A percentile compares a stretch with the other conserved stretches of the same genome.
Evolutionary conservation across 345 rosid species (phyloP).

Genomic region (Syzygium grande): DNA sequence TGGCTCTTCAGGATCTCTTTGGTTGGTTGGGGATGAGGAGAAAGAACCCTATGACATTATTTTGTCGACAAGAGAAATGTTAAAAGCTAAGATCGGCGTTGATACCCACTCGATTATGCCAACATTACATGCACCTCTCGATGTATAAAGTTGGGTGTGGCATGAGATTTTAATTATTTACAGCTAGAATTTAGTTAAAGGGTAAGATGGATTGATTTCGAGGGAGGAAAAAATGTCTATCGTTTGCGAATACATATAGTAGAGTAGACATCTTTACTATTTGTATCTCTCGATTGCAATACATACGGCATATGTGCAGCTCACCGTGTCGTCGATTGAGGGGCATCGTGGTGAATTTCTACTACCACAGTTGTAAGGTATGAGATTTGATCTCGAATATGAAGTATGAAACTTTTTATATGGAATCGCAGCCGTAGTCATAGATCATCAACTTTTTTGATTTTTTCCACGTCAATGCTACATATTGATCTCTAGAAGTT

Average conservation of each 20-base stretch:
- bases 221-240: background rate
- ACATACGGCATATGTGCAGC: background rate
- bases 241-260: background rate
- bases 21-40: background rate
- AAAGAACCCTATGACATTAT: background rate
- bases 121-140: background rate
- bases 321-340: background rate
- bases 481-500: background rate
- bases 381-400: background rate
- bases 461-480: background rate
- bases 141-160: background rate
- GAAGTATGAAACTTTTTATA: background rate
- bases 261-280: background rate
- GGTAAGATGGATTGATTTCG: background rate
- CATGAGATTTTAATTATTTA: background rate
- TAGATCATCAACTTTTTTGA: background rate
- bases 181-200: background rate
- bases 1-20: background rate
- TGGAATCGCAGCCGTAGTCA: background rate
- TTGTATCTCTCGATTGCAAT: background rate
- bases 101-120: background rate
- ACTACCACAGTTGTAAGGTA: background rate
- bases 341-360: background rate
- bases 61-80: background rate
- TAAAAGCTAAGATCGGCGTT: background rate